Evolutionary conservation across 2,329 filamentous ascomycete genomes (phyloP), one percentile per base, ranked within the genome.

Genomic region (Fusarium sulawesiense): DNA sequence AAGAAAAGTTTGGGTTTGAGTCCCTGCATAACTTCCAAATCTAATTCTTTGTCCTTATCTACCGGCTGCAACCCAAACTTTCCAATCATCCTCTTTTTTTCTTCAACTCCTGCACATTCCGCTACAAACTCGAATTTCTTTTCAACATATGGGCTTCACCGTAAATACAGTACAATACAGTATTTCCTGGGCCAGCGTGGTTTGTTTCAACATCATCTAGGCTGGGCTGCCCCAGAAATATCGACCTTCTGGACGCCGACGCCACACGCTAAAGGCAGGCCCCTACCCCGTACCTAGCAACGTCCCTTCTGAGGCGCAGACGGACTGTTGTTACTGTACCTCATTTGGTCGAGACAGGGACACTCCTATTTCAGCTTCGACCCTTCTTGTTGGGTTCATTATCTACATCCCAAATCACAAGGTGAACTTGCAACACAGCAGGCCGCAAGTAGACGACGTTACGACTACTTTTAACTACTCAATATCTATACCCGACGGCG

Each of bases 301-400:
- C 68, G 62, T 66, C 66, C 59, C 62, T 68, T 69, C 29, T 66
- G 69, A 71, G 72, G 72, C 71, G 69, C 72, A 73, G 68, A 60
- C 63, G n/a, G 57, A 51, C 70, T 45, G 58, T 63, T 53, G 44
- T 56, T 56, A 49, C 42, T 40, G 46, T 64, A 63, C 58, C 54
- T 51, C 49, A 56, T 56, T 56, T 55, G 53, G 49, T 32, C 49
- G 40, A 41, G 40, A 45, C 46, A 51, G 47, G 47, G 46, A 51
- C 70, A 72, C 71, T 73, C 71, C 71, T 73, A 73, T 73, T 73
- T 70, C 70, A 64, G 55, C 45, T 60, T 49, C 63, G 62, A 66
- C 54, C 49, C 58, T 50, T 73, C 60, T 63, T 60, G 66, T 66
- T 72, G 70, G 60, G 68, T 50, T 60, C 53, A 66, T 49, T 65